Conservation (phyloP, 163 green algal genomes). For the Chlorella variabilis region DNA sequence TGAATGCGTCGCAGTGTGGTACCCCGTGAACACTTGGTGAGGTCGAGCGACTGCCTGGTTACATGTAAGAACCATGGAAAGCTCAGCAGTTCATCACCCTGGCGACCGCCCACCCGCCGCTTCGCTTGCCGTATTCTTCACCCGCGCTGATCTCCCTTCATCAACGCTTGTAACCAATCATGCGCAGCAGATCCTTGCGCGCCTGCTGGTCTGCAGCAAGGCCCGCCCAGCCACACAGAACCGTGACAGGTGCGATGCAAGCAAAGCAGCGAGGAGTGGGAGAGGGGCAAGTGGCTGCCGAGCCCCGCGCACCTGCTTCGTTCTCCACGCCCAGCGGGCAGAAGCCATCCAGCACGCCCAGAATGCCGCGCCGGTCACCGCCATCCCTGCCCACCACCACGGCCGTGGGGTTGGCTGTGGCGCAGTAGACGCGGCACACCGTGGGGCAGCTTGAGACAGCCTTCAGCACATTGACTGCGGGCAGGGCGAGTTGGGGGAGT, state of each 20-base stretch:
- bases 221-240: too few relatives aligned
- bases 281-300: too few relatives aligned
- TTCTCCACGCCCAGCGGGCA: slow-evolving; percentile 21
- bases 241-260: too few relatives aligned
- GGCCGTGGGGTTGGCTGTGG: slow-evolving; percentile 34
- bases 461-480: slow-evolving; percentile 13
- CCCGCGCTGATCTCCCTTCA: too few relatives aligned
- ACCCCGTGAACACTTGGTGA: too few relatives aligned
- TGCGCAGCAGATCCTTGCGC: slow-evolving; percentile 24
- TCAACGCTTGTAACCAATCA: slow-evolving; percentile 39
- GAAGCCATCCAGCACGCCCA: slow-evolving; percentile 40
- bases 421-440: slow-evolving; percentile 33
- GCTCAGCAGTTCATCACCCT: too few relatives aligned
- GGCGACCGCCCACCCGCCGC: too few relatives aligned
- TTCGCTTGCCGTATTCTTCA: too few relatives aligned
- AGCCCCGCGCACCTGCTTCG: slow-evolving; percentile 7
- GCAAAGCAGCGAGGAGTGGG: neutral
- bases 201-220: slow-evolving; percentile 2
- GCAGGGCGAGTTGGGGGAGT: neutral
- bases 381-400: slow-evolving; percentile 20
- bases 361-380: slow-evolving; percentile 8
- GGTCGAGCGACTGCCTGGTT: too few relatives aligned
- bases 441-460: slow-evolving; percentile 27
- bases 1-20: too few relatives aligned
- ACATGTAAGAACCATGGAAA: too few relatives aligned